phyloP scores from a whole-genome alignment of 179 eudicot species.

The Amaranthus tricolor region DNA sequence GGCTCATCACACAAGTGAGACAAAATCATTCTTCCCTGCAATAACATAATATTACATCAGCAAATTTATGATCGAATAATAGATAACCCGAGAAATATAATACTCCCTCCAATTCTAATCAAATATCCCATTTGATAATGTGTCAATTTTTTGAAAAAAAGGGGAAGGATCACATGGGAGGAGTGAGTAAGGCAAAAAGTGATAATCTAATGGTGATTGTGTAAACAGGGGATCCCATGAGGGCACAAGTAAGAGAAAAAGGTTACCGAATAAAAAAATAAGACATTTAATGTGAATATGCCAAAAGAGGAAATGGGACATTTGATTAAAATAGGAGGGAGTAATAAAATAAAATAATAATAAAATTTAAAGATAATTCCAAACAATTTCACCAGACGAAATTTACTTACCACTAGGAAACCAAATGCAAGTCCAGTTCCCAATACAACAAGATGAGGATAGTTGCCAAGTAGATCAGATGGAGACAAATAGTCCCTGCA shows the following conservation, averaged over 20 bases:
- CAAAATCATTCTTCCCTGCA: constrained; percentile 97
- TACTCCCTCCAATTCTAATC: too few species aligned
- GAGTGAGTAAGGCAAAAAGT: too few species aligned
- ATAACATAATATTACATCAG: constrained; percentile 26
- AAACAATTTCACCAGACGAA: background rate
- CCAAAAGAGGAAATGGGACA: too few species aligned
- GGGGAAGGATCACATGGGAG: too few species aligned
- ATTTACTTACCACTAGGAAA: constrained; percentile 78
- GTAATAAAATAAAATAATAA: background rate
- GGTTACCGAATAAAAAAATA: background rate
- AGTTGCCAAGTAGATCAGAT: constrained; percentile 53
- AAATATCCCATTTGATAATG: too few species aligned
- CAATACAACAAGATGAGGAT: constrained; percentile 77
- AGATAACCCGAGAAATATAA: background rate
- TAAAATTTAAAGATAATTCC: background rate
- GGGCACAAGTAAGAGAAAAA: background rate
- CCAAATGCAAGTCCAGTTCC: constrained; percentile 98
- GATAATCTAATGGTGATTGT: background rate
- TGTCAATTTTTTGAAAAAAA: too few species aligned
- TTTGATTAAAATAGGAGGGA: too few species aligned
- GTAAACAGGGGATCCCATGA: too few species aligned
- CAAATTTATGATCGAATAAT: constrained; percentile 1
- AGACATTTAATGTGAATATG: too few species aligned
- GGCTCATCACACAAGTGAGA: constrained; percentile 98
- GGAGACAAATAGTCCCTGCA: constrained; percentile 95